Evolutionary conservation across 2,329 filamentous ascomycete genomes (phyloP).

Genomic region (Botrytis byssoidea): DNA sequence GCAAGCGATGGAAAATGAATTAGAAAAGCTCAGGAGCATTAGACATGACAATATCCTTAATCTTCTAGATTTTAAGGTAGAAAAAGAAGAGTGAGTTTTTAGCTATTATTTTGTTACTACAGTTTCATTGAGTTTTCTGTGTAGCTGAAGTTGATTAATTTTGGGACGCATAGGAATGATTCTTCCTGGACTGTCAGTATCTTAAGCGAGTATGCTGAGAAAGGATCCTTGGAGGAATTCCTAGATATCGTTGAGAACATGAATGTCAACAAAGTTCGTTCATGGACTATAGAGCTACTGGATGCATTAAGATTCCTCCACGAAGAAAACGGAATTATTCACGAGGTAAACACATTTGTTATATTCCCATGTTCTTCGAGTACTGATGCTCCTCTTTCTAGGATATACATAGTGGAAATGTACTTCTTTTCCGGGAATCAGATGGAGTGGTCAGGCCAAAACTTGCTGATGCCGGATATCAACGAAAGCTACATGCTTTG

Average conservation of each 20-base stretch:
- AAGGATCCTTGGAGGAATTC: slow-evolving; percentile 78
- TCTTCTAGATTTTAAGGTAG: slow-evolving; percentile 80
- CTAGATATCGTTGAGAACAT: slow-evolving; percentile 76
- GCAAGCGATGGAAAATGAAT: slow-evolving; percentile 70
- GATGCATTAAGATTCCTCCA: slow-evolving; percentile 88
- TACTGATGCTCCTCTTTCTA: background rate
- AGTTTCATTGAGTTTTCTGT: background rate
- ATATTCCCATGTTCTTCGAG: background rate
- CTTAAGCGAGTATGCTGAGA: slow-evolving; percentile 74
- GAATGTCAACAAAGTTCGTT: slow-evolving; percentile 71
- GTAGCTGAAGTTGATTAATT: slow-evolving; percentile 30
- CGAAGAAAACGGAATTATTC: slow-evolving; percentile 70
- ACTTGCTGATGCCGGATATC: slow-evolving; percentile 71
- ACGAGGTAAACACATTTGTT: slow-evolving; percentile 50
- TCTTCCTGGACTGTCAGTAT: slow-evolving; percentile 69
- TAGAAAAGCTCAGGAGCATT: slow-evolving; percentile 73
- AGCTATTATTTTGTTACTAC: no score
- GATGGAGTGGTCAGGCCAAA: slow-evolving; percentile 71
- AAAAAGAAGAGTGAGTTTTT: slow-evolving; percentile 48
- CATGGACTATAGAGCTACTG: slow-evolving; percentile 89
- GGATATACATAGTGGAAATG: slow-evolving; percentile 75
- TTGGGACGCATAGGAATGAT: slow-evolving; percentile 34
- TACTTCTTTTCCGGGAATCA: slow-evolving; percentile 70
- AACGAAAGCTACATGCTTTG: slow-evolving; percentile 64
- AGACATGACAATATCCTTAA: slow-evolving; percentile 75